phyloP scores from a whole-genome alignment of 345 rosid genomes.

The Camelina hispida region DNA sequence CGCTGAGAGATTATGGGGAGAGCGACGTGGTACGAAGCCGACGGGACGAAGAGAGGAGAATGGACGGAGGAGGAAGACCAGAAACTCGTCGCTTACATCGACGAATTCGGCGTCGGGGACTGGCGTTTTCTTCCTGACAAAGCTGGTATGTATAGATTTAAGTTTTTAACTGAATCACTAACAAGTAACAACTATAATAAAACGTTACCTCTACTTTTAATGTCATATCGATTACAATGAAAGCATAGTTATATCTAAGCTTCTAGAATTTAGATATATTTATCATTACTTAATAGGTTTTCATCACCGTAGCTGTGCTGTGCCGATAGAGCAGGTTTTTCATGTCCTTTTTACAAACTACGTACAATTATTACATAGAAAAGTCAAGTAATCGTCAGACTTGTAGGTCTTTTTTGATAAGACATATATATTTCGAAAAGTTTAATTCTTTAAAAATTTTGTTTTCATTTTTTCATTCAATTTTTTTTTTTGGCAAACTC shows the following conservation, averaged over 20 bases:
- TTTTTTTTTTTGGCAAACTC: too few species aligned
- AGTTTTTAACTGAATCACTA: background rate
- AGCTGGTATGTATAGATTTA: conserved; percentile 52
- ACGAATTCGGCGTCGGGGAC: conserved; percentile 57
- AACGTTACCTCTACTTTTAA: background rate
- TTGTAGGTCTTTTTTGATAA: background rate
- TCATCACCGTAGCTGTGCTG: too few species aligned
- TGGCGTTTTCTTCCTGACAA: conserved; percentile 70
- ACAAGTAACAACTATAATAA: background rate
- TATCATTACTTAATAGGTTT: background rate
- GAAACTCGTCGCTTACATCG: conserved; percentile 58
- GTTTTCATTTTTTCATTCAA: background rate
- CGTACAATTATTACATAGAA: background rate
- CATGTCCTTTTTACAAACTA: background rate
- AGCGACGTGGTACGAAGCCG: conserved; percentile 37
- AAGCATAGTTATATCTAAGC: background rate
- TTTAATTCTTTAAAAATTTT: background rate
- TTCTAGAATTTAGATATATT: background rate
- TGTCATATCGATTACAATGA: background rate
- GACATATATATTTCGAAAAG: background rate
- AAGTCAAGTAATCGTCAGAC: background rate
- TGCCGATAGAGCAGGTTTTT: too few species aligned
- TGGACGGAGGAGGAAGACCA: conserved; percentile 80
- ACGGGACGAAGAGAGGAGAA: conserved; percentile 68
- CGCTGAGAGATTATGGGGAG: conserved; percentile 30